phyloP scores from a whole-genome alignment of 306 rosid genomes.

The Malus sieversii region DNA sequence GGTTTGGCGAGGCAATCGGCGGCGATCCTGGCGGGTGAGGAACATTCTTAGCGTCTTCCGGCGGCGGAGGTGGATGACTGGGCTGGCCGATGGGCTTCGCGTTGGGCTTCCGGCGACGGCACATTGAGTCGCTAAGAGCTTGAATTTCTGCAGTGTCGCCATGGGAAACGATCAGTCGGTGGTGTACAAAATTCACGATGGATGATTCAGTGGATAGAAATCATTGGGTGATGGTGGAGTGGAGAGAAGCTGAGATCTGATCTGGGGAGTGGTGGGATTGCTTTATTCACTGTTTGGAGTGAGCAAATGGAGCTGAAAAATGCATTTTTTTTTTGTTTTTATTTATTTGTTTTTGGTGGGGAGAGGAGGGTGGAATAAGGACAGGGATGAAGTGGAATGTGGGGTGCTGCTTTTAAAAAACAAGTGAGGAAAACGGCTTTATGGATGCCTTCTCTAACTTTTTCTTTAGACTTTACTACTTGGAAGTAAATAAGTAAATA shows the following conservation, averaged over 20 bases:
- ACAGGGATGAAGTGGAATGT: neutral
- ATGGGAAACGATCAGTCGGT: conserved; percentile 6
- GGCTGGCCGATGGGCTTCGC: conserved; percentile 62
- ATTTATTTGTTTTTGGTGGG: neutral
- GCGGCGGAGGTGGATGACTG: conserved; percentile 81
- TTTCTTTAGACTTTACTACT: no score
- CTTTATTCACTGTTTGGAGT: conserved; percentile 18
- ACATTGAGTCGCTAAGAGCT: conserved; percentile 74
- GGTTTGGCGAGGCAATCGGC: conserved; percentile 32
- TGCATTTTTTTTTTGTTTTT: neutral
- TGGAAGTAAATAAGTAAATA: no score
- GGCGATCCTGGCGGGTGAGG: conserved; percentile 54
- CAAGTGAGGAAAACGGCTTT: neutral
- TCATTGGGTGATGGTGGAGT: neutral
- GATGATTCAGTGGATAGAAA: neutral
- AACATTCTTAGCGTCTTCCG: conserved; percentile 69
- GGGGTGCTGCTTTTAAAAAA: neutral
- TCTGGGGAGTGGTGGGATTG: conserved; percentile 14
- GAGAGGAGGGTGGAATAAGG: neutral
- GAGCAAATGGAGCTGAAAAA: neutral
- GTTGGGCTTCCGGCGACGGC: conserved; percentile 70
- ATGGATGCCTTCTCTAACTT: neutral
- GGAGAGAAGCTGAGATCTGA: conserved; percentile 51
- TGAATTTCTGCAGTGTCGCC: conserved; percentile 72
- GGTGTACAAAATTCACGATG: neutral